Evolutionary conservation across 192 early-diverging fungal genomes (phyloP), one percentile per base, ranked within the genome.

Genomic region (Pilobolus umbonatus): DNA sequence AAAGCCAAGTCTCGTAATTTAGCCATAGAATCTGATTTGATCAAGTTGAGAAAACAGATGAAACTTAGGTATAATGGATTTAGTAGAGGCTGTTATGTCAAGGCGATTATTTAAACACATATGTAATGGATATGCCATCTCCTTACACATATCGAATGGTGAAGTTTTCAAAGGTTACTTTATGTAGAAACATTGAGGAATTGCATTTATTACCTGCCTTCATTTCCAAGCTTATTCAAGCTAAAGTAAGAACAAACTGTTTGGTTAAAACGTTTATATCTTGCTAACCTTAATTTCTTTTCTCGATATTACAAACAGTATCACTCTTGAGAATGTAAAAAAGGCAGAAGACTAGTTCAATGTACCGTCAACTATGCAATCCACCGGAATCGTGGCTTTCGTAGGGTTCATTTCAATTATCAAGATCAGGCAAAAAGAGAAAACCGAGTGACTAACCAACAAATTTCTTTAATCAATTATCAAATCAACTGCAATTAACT

Each of bases 371-470:
- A 50, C 29, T 8, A 31, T 50, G 29, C 48, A 50, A 17, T 32
- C 4, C 48, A 31, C 29, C 48, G 28, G 28, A 50, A 50, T 32
- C 7, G 12, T 32, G 28, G 48, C 48, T 50, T 31, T 50, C 28
- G 10, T 17, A 32, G 29, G 31, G 48, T 31, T 32, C 48, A 50
- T 50, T 1, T 50, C 15, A 50, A 32, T 32, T 31, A 50, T 50
- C 48, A 50, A 50, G 29, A 50, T 50, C 48, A 50, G 31, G 29
- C 28, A 50, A 50, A 50, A 50, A 50, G 29, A 50, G 48, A 50
- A 17, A 50, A 30, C 48, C 28, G 0, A 50, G 29, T 50, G 48
- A 50, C 15, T 50, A 50, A 50, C 29, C 48, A 50, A 50, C 28
- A 31, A 0, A 15, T 32, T 32, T 32, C 31, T 50, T 50, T 31